Evolutionary conservation across 495 filamentous ascomycete species (phyloP).

Genomic region (Trichoderma virens): DNA sequence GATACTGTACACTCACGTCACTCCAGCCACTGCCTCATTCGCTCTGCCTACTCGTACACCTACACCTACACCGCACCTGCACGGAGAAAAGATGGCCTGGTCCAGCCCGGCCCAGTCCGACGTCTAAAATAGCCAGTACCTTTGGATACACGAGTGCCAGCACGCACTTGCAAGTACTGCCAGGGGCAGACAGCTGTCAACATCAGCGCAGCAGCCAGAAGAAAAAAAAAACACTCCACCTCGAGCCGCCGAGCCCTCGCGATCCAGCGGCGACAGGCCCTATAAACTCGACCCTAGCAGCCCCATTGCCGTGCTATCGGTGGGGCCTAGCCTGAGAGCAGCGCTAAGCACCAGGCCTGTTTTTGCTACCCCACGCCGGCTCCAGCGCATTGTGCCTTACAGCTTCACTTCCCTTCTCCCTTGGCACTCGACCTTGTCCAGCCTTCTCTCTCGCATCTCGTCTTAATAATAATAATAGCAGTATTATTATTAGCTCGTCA

Average conservation of each 20-base stretch:
- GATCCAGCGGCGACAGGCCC: background rate
- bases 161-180: background rate
- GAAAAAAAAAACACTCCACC: background rate
- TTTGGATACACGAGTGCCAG: background rate
- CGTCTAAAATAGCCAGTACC: background rate
- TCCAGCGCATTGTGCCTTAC: slow-evolving; percentile 3
- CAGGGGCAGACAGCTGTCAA: slow-evolving; percentile 2
- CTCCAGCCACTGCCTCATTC: no score
- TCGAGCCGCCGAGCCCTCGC: background rate
- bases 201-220: background rate
- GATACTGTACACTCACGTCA: no score
- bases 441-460: background rate
- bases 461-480: background rate
- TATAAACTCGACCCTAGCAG: slow-evolving; percentile 4
- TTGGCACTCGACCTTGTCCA: background rate
- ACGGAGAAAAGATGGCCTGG: background rate
- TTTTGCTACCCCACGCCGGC: slow-evolving; percentile 1
- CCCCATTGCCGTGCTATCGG: background rate
- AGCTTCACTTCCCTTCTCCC: background rate
- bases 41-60: no score
- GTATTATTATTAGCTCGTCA: background rate
- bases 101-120: slow-evolving; percentile 3
- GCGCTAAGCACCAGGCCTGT: slow-evolving; percentile 2
- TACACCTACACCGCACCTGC: background rate
- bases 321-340: background rate